phyloP scores from a whole-genome alignment of 495 filamentous ascomycete species.

The Ascodesmis nigricans region DNA sequence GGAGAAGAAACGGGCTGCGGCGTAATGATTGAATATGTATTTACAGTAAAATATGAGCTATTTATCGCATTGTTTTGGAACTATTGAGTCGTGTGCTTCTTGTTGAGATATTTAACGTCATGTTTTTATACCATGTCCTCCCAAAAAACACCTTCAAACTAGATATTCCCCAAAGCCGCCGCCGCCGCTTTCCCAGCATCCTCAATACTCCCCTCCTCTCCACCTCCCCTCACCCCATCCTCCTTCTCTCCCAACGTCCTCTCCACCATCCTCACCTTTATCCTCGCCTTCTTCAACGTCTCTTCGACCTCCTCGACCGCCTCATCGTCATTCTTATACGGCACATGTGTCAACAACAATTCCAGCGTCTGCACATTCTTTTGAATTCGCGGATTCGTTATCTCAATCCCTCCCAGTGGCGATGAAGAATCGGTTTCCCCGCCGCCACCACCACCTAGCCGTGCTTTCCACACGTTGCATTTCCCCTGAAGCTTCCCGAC shows the following conservation, averaged over 20 bases:
- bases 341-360: slow-evolving; percentile 17
- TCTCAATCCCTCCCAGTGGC: slow-evolving; percentile 7
- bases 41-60: not conserved
- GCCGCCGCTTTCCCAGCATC: slow-evolving; percentile 16
- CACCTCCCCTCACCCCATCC: slow-evolving; percentile 1
- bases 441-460: slow-evolving; percentile 23
- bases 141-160: too few relatives aligned
- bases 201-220: slow-evolving; percentile 15
- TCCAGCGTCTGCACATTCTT: slow-evolving; percentile 18
- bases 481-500: slow-evolving; percentile 65
- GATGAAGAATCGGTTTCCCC: not conserved
- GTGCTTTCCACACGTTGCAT: slow-evolving; percentile 55
- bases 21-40: slow-evolving; percentile 3
- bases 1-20: slow-evolving; percentile 22
- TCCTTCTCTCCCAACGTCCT: slow-evolving; percentile 21
- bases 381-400: slow-evolving; percentile 15
- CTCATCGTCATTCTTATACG: slow-evolving; percentile 20
- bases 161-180: too few relatives aligned
- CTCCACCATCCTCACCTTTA: slow-evolving; percentile 16
- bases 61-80: too few relatives aligned
- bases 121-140: too few relatives aligned
- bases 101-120: too few relatives aligned
- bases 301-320: slow-evolving; percentile 20
- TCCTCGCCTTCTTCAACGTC: slow-evolving; percentile 18
- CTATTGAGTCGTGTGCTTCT: too few relatives aligned